phyloP scores from a whole-genome alignment of 345 rosid genomes.

The Streptanthus diversifolius region DNA sequence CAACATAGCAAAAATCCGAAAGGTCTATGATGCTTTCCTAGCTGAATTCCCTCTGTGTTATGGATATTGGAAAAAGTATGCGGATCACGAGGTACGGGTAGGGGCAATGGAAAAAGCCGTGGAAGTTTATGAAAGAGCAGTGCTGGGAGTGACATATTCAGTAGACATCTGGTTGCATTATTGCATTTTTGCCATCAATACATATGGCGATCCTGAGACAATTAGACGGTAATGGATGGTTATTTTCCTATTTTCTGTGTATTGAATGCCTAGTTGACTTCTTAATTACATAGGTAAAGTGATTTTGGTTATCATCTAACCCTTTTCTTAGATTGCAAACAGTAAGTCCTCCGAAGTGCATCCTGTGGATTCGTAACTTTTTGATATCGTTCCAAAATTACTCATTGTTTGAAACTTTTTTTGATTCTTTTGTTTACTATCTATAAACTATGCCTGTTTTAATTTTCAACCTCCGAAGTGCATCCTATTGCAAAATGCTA shows the following conservation, averaged over 20 bases:
- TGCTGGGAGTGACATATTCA: slow-evolving; percentile 86
- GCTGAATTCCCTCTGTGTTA: slow-evolving; percentile 93
- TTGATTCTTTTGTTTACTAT: neutral
- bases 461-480: slow-evolving; percentile 59
- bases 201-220: slow-evolving; percentile 89
- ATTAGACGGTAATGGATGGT: slow-evolving; percentile 71
- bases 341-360: slow-evolving; percentile 59
- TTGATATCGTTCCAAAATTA: slow-evolving; percentile 14
- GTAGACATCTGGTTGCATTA: slow-evolving; percentile 96
- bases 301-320: slow-evolving; percentile 51
- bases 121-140: slow-evolving; percentile 94
- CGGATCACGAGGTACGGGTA: slow-evolving; percentile 83
- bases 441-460: slow-evolving; percentile 40
- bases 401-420: neutral
- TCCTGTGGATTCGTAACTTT: slow-evolving; percentile 47
- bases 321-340: slow-evolving; percentile 55
- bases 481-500: slow-evolving; percentile 87
- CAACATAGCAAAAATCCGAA: slow-evolving; percentile 64
- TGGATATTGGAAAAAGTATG: slow-evolving; percentile 99
- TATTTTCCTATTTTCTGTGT: slow-evolving; percentile 20
- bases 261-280: slow-evolving; percentile 29
- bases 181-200: slow-evolving; percentile 70
- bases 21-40: slow-evolving; percentile 82
- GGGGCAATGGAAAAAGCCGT: slow-evolving; percentile 89
- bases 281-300: slow-evolving; percentile 34